These are phyloP conservation scores for Friedmanniomyces endolithicus DNA, from an alignment of 495 filamentous ascomycete species.

Conservation along the genomic window DNA sequence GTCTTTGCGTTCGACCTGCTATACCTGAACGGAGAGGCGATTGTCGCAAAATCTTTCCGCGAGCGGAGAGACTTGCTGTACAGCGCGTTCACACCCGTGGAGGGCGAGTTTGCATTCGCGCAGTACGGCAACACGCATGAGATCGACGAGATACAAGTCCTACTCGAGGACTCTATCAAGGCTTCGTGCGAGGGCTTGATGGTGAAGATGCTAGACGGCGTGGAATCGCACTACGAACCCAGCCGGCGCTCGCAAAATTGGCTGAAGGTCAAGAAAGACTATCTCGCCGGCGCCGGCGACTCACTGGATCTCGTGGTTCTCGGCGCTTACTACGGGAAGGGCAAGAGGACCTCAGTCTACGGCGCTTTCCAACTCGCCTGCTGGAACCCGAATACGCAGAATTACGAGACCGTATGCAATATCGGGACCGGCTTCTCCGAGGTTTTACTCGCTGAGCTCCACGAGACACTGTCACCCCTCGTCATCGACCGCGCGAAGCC, in stretches of 20 bases:
- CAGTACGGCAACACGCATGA: slow-evolving; percentile 78
- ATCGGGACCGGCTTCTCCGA: slow-evolving; percentile 97
- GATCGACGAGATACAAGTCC: slow-evolving; percentile 78
- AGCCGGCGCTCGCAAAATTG: slow-evolving; percentile 92
- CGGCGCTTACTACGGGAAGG: slow-evolving; percentile 85
- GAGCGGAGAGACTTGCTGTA: slow-evolving; percentile 71
- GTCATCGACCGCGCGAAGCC: slow-evolving; percentile 85
- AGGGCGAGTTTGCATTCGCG: slow-evolving; percentile 88
- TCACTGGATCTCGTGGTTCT: slow-evolving; percentile 93
- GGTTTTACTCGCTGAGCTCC: slow-evolving; percentile 66
- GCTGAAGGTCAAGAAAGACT: slow-evolving; percentile 99
- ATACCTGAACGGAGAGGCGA: slow-evolving; percentile 81
- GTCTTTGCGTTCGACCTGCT: slow-evolving; percentile 95
- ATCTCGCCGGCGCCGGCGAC: slow-evolving; percentile 83
- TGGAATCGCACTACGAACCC: slow-evolving; percentile 85
- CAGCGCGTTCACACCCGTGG: slow-evolving; percentile 56
- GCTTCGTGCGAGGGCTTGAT: slow-evolving; percentile 93
- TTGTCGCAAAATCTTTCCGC: slow-evolving; percentile 75
- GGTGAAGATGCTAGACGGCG: slow-evolving; percentile 97
- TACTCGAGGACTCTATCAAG: slow-evolving; percentile 88
- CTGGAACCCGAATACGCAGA: slow-evolving; percentile 67
- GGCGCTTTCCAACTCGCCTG: slow-evolving; percentile 91
- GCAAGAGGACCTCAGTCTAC: slow-evolving; percentile 89
- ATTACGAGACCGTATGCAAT: slow-evolving; percentile 92
- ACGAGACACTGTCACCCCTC: slow-evolving; percentile 53